These are phyloP conservation scores for Phytophthora macrochlamydospora DNA, from an alignment of 352 stramenopile species.

Conservation along the genomic window DNA sequence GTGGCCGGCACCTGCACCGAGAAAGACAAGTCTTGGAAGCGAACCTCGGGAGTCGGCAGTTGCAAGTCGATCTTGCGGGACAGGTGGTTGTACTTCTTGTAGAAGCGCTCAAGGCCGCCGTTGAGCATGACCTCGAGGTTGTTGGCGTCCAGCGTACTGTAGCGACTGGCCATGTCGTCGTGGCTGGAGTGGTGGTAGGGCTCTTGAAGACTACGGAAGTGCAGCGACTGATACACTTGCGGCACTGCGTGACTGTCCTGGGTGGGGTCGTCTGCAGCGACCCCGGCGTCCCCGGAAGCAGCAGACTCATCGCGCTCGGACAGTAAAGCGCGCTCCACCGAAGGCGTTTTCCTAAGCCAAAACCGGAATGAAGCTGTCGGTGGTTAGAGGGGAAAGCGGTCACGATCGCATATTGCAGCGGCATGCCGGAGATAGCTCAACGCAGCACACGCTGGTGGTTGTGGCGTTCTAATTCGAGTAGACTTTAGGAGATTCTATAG, in stretches of 20 bases:
- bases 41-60: slow-evolving; percentile 19
- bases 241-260: slow-evolving; percentile 30
- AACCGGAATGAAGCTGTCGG: too few species aligned
- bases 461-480: too few species aligned
- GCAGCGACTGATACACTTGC: slow-evolving; percentile 58
- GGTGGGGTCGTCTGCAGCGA: too few species aligned
- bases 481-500: too few species aligned
- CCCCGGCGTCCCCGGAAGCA: too few species aligned
- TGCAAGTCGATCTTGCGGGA: slow-evolving; percentile 23
- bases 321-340: too few species aligned
- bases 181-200: slow-evolving; percentile 55
- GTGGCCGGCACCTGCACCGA: slow-evolving; percentile 35
- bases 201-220: slow-evolving; percentile 66
- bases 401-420: too few species aligned
- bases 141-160: slow-evolving; percentile 42
- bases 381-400: too few species aligned
- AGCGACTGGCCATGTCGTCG: slow-evolving; percentile 32
- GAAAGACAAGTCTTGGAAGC: slow-evolving; percentile 22
- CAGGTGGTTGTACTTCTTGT: slow-evolving; percentile 26
- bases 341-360: too few species aligned
- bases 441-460: too few species aligned
- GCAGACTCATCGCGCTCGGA: too few species aligned
- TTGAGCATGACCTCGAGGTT: slow-evolving; percentile 64
- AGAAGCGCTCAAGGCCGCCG: slow-evolving; percentile 53
- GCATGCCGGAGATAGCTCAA: too few species aligned